A percentile compares a stretch with the other conserved stretches of the same genome.
These are phyloP conservation scores for Primulina huaijiensis DNA, from an alignment of 257 asterid genomes.

Conservation along the genomic window DNA sequence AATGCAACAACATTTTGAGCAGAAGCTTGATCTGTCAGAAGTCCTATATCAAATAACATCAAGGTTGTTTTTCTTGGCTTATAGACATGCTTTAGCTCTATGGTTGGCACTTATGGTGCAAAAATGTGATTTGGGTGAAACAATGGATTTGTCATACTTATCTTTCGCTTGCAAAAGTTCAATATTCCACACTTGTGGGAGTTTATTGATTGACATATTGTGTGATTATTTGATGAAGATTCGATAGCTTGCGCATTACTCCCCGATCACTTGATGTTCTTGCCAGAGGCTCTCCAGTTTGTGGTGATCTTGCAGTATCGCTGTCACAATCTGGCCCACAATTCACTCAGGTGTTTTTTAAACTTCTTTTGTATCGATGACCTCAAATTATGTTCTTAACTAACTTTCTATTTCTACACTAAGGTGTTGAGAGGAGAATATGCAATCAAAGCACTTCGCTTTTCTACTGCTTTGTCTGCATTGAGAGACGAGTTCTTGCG, in stretches of 20 bases:
- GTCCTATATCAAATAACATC: conserved; percentile 96
- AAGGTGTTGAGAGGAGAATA: conserved; percentile 91
- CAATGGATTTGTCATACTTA: conserved; percentile 19
- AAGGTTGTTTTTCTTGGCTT: conserved; percentile 49
- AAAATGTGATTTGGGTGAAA: conserved; percentile 8
- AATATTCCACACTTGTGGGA: conserved; percentile 18
- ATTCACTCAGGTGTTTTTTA: conserved; percentile 72
- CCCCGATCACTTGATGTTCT: conserved; percentile 99
- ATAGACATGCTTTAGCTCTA: conserved; percentile 15
- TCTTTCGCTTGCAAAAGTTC: conserved; percentile 16
- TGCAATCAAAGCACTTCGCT: conserved; percentile 95
- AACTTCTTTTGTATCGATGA: conserved; percentile 18
- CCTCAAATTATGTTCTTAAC: conserved; percentile 20
- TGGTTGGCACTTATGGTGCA: conserved; percentile 17
- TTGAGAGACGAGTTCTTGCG: conserved; percentile 91
- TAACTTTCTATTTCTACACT: conserved; percentile 26
- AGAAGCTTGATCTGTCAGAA: conserved; percentile 96
- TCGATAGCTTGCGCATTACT: conserved; percentile 94
- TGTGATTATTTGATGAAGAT: conserved; percentile 53
- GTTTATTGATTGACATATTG: conserved; percentile 36
- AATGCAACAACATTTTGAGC: conserved; percentile 97
- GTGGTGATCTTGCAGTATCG: conserved; percentile 99
- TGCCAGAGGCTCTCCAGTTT: conserved; percentile 92
- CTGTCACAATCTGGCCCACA: conserved; percentile 97
- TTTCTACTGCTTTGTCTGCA: conserved; percentile 94